Conservation (phyloP, 2,329 filamentous ascomycete genomes). For the Fusarium tanahbumbuense region DNA sequence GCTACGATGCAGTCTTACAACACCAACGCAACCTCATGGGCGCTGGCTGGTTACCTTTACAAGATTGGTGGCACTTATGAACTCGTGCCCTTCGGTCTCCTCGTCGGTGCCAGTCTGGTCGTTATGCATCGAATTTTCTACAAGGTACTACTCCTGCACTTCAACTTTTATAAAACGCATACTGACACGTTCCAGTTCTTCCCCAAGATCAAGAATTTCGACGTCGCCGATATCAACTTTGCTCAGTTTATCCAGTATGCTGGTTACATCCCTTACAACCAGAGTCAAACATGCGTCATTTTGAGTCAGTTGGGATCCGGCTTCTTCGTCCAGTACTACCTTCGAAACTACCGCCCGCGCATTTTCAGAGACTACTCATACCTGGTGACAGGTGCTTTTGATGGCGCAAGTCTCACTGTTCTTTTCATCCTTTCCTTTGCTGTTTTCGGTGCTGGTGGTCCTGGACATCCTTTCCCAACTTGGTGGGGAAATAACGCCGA, state of each 20-base stretch:
- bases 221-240: slow-evolving; percentile 60
- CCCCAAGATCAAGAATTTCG: slow-evolving; percentile 58
- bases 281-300: slow-evolving; percentile 66
- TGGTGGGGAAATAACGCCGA: slow-evolving; percentile 67
- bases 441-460: slow-evolving; percentile 64
- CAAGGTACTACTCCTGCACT: slow-evolving; percentile 48
- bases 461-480: slow-evolving; percentile 57
- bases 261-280: slow-evolving; percentile 66
- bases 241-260: slow-evolving; percentile 66
- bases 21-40: slow-evolving; percentile 61
- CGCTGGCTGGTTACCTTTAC: slow-evolving; percentile 66
- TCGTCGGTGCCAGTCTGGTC: slow-evolving; percentile 60
- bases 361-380: slow-evolving; percentile 67
- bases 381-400: slow-evolving; percentile 63
- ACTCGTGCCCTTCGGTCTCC: slow-evolving; percentile 63
- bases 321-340: slow-evolving; percentile 63
- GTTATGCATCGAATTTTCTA: slow-evolving; percentile 57
- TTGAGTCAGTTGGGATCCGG: slow-evolving; percentile 58
- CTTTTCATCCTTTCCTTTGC: slow-evolving; percentile 67
- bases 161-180: neutral
- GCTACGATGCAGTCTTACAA: slow-evolving; percentile 62
- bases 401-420: slow-evolving; percentile 61
- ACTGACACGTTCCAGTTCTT: slow-evolving; percentile 52
- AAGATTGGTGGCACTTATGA: slow-evolving; percentile 56
- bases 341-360: slow-evolving; percentile 63